phyloP scores from a whole-genome alignment of 208 protist genomes.

The Herpetomonas muscarum region DNA sequence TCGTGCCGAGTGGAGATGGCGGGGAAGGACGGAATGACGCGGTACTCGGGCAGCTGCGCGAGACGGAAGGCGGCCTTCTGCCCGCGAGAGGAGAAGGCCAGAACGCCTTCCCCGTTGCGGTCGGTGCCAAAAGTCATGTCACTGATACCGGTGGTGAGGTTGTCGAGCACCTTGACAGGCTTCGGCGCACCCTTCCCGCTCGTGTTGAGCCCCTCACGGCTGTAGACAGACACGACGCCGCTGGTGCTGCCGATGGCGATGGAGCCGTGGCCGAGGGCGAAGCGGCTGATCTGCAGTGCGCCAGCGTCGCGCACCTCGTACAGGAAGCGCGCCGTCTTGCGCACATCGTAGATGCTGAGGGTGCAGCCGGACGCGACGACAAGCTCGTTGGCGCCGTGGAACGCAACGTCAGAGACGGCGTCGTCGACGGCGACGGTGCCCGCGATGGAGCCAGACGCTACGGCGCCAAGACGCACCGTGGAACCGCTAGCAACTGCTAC shows the following conservation, averaged over 20 bases:
- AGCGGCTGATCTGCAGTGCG: conserved; percentile 53
- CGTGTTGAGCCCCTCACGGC: conserved; percentile 9
- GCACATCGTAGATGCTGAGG: conserved; percentile 75
- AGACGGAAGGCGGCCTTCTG: conserved; percentile 84
- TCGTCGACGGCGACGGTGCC: conserved; percentile 43
- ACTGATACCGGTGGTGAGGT: conserved; percentile 70
- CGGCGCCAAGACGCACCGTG: conserved; percentile 57
- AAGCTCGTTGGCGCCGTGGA: conserved; percentile 50
- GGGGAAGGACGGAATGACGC: conserved; percentile 79
- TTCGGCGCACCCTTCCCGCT: conserved; percentile 5
- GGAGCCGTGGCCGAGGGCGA: conserved; percentile 25
- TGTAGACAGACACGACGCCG: conserved; percentile 77
- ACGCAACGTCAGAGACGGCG: conserved; percentile 46
- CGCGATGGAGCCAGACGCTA: conserved; percentile 63
- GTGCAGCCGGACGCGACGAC: conserved; percentile 56
- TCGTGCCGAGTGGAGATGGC: conserved; percentile 55
- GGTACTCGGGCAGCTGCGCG: conserved; percentile 52
- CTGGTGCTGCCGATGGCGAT: conserved; percentile 65
- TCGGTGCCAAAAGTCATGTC: conserved; percentile 50
- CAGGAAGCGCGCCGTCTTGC: conserved; percentile 56
- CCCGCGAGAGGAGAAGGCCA: conserved; percentile 57
- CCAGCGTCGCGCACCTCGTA: conserved; percentile 57
- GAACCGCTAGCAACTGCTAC: conserved; percentile 54
- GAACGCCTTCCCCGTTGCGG: conserved; percentile 42
- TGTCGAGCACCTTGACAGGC: conserved; percentile 57